Evolutionary conservation across 208 protist species (phyloP).

Genomic region (Trypanosoma cruzi): DNA sequence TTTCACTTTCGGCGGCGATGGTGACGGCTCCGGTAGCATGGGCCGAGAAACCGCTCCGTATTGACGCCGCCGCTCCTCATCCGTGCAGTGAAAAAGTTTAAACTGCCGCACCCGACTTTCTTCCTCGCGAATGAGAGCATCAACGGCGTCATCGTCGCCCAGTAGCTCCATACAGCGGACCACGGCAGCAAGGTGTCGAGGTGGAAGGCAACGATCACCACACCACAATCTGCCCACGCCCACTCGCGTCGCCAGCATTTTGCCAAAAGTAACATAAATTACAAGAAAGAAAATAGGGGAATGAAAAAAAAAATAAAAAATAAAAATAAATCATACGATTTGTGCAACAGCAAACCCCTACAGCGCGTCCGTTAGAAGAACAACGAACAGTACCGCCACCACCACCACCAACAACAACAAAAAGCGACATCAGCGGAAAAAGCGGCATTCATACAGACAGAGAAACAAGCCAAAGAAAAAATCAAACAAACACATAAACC

Average conservation of each 20-base stretch:
- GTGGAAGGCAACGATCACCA: neutral
- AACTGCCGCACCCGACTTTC: conserved; percentile 8
- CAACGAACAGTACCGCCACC: neutral
- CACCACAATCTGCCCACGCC: neutral
- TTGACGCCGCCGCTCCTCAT: conserved; percentile 14
- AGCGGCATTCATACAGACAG: neutral
- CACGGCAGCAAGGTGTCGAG: neutral
- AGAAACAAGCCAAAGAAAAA: conserved; percentile 15
- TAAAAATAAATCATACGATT: too few species aligned
- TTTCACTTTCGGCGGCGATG: neutral
- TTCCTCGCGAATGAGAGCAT: conserved; percentile 29
- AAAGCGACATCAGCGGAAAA: too few species aligned
- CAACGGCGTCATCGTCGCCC: conserved; percentile 19
- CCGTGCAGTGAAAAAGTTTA: conserved; percentile 3
- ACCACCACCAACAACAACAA: neutral
- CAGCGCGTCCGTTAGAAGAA: too few species aligned
- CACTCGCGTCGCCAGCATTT: neutral
- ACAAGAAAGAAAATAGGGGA: neutral
- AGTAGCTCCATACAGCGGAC: neutral
- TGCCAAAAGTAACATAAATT: neutral
- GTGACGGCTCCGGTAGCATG: neutral
- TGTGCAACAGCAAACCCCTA: too few species aligned
- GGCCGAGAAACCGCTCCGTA: conserved; percentile 1
- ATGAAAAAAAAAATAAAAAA: conserved; percentile 17
- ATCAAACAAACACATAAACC: neutral